A percentile compares a stretch with the other conserved stretches of the same genome.
These are phyloP conservation scores for Fusarium fracticaudum DNA, from an alignment of 2,329 filamentous ascomycete genomes.

Conservation along the genomic window DNA sequence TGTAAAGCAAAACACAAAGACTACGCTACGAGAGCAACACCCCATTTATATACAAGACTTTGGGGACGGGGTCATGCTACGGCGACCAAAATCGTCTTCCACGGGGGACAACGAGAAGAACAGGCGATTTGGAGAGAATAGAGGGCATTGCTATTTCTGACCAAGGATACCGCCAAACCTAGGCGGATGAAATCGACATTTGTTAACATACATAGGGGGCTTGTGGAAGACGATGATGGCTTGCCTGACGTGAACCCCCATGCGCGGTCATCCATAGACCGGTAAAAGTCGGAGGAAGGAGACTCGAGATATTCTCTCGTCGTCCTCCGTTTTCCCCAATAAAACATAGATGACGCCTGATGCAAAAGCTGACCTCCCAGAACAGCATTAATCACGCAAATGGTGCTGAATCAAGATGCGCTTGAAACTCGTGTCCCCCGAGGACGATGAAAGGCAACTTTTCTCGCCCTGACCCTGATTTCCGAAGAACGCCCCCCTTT, in stretches of 20 bases:
- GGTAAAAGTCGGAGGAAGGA: conserved; percentile 31
- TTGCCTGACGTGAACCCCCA: conserved; percentile 61
- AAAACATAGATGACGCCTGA: conserved; percentile 46
- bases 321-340: conserved; percentile 39
- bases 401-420: conserved; percentile 47
- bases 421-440: conserved; percentile 43
- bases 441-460: conserved; percentile 38
- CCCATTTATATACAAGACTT: conserved; percentile 56
- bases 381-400: conserved; percentile 44
- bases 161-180: conserved; percentile 48
- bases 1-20: conserved; percentile 38
- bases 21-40: conserved; percentile 46
- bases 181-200: conserved; percentile 47
- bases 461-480: conserved; percentile 33
- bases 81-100: conserved; percentile 72
- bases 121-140: conserved; percentile 49
- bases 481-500: conserved; percentile 45
- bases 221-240: conserved; percentile 76
- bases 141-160: conserved; percentile 55
- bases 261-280: conserved; percentile 35
- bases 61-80: conserved; percentile 58
- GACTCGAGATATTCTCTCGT: conserved; percentile 34
- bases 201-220: conserved; percentile 73
- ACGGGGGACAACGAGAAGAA: conserved; percentile 50
- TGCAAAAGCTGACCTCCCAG: conserved; percentile 44